Base-by-base conservation (phyloP, 352 stramenopile genomes). In the Globisporangium carolinianum region DNA sequence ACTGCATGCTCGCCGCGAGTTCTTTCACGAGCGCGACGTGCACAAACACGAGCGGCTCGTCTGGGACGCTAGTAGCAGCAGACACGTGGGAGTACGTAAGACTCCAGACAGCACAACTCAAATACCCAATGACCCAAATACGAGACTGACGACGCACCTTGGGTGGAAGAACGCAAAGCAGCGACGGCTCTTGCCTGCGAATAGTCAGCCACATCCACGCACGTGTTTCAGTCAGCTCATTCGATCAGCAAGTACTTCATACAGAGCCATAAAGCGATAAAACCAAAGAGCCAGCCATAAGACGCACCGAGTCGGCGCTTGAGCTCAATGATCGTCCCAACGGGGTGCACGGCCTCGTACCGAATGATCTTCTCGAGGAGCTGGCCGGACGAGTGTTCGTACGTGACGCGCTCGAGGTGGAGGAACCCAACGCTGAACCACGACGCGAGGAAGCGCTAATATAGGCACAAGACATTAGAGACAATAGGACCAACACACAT, bases 101-200 rank as follows among this genome's bases (percentile, higher is more conserved):
- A 35, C 5, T 53, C 15, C 9, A n/a, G 42, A 45, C 9, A 51
- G 5, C 32, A 15, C 32, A 24, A 45, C n/a, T 49, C n/a, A 17
- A 17, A 56, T 0, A 11, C 24, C 12, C n/a, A 4, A 2, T 5
- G 4, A 7, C 4, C 4, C 24, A 38, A 5, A 17, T 8, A 38
- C 18, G 6, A 17, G n/a, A 14, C 17, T 9, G 2, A 14, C 57
- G 0, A 1, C 47, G 51, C 69, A 86, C 76, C 76, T 94, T 7
- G 93, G 93, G 66, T 98, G 94, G 65, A 98, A 98, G 54, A 98
- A 96, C 3, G 86, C 91, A 68, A 97, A 98, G 69, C 95, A 98
- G 9, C 94, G 85, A 2, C 87, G 71, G 46, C 80, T 79, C 51
- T 75, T 75, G 38, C 81, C 74, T 83, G 24, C 1, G 5, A 38